These are phyloP conservation scores for Ensete glaucum DNA, from an alignment of 176 grass and related monocot genomes.

Conservation along the genomic window DNA sequence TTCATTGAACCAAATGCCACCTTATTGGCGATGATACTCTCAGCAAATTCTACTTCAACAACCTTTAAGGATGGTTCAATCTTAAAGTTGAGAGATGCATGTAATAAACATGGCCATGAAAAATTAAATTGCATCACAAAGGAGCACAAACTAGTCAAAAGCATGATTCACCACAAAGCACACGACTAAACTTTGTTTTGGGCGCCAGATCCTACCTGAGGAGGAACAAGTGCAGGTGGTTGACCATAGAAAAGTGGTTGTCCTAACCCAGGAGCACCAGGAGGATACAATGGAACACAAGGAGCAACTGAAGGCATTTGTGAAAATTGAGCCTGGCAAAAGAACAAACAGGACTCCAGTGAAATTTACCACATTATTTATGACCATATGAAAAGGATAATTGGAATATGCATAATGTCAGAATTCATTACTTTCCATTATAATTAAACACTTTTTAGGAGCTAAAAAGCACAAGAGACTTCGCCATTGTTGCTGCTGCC, in stretches of 20 bases:
- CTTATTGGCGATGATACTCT: no score
- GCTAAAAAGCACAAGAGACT: no score
- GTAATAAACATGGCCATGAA: no score
- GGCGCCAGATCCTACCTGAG: constrained; percentile 33
- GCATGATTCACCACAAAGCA: neutral
- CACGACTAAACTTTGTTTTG: neutral
- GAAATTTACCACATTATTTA: neutral
- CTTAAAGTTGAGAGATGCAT: no score
- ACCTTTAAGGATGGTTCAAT: no score
- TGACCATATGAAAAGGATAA: constrained; percentile 9
- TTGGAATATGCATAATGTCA: neutral
- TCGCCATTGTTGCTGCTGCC: no score
- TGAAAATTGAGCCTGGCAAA: constrained; percentile 70
- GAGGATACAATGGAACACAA: constrained; percentile 72
- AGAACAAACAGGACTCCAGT: neutral
- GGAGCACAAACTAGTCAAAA: no score
- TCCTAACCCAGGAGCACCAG: constrained; percentile 41
- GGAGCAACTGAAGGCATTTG: constrained; percentile 61
- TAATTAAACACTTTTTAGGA: no score
- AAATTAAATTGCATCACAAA: no score
- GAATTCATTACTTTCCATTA: no score
- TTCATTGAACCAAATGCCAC: no score
- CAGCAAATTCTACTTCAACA: no score
- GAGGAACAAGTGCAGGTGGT: constrained; percentile 57
- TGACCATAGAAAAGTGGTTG: constrained; percentile 94